Percentiles rank a stretch among this genome's conserved stretches.
Conservation (phyloP, 306 rosid species). For the Leucaena leucocephala region DNA sequence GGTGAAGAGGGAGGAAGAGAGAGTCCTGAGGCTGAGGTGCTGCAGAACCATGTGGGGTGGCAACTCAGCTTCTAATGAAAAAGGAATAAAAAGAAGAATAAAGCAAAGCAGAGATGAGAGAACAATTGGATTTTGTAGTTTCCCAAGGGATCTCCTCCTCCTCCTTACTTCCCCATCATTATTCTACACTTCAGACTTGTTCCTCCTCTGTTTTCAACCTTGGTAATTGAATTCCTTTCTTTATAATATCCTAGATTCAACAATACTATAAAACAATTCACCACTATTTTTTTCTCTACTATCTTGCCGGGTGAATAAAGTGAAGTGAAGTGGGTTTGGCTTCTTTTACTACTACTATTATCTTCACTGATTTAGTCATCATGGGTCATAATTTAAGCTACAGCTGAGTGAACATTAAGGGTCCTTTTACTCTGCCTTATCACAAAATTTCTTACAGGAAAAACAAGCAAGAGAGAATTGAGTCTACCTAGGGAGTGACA, state of each 20-base stretch:
- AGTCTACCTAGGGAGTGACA: slow-evolving; percentile 5
- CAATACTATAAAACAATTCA: neutral
- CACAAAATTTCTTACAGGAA: neutral
- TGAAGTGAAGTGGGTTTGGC: neutral
- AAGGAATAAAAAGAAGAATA: slow-evolving; percentile 38
- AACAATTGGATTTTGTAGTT: slow-evolving; percentile 91
- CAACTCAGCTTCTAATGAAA: slow-evolving; percentile 58
- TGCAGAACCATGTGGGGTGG: slow-evolving; percentile 78
- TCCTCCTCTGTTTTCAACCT: slow-evolving; percentile 8
- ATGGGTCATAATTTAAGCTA: neutral
- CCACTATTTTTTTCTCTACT: neutral
- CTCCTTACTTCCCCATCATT: slow-evolving; percentile 66
- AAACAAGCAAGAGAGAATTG: neutral
- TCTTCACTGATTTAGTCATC: neutral
- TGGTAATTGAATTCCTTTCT: slow-evolving; percentile 18
- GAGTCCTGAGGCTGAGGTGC: neutral
- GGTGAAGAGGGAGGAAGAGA: neutral
- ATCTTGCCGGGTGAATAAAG: neutral
- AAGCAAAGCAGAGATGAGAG: slow-evolving; percentile 57
- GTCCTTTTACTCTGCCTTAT: neutral
- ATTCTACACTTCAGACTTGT: slow-evolving; percentile 32
- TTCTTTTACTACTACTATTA: neutral
- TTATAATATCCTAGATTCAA: slow-evolving; percentile 27
- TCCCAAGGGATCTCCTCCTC: slow-evolving; percentile 89
- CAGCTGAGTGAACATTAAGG: no score